Conservation (phyloP, 805 yeast species). For the Metschnikowia sp. region DNA sequence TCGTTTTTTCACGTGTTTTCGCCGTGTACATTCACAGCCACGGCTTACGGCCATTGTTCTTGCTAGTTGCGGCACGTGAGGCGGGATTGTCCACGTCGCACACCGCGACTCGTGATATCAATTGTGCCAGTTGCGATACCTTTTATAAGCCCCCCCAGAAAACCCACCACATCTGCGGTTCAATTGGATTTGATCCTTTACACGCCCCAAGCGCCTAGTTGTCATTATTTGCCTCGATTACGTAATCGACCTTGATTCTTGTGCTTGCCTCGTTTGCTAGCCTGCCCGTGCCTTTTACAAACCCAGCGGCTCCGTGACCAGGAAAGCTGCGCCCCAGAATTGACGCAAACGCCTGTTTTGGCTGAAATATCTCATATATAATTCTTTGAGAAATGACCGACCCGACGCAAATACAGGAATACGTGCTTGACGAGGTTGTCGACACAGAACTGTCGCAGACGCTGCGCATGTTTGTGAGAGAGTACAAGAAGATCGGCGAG, state of each 20-base stretch:
- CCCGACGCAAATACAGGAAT: constrained; percentile 24
- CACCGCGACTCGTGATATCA: constrained; percentile 10
- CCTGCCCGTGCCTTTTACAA: too few relatives aligned
- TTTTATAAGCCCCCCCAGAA: neutral
- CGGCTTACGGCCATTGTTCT: neutral
- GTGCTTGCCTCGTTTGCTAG: too few relatives aligned
- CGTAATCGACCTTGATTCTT: too few relatives aligned
- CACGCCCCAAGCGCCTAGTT: too few relatives aligned
- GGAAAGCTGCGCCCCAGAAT: neutral
- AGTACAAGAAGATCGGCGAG: constrained; percentile 74
- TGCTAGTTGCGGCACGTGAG: constrained; percentile 9
- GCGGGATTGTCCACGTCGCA: constrained; percentile 7
- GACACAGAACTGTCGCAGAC: constrained; percentile 52
- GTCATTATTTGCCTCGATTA: too few relatives aligned
- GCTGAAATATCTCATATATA: neutral
- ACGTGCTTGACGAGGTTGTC: constrained; percentile 46
- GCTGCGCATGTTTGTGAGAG: constrained; percentile 64
- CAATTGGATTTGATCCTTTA: too few relatives aligned
- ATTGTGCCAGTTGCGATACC: constrained; percentile 3
- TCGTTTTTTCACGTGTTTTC: neutral
- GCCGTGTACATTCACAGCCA: neutral
- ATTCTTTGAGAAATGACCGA: constrained; percentile 2
- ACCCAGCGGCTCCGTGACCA: too few relatives aligned
- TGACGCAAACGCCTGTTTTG: neutral
- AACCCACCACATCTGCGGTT: neutral